phyloP scores from a whole-genome alignment of 176 grass and related monocot genomes.

The Triticum dicoccoides region DNA sequence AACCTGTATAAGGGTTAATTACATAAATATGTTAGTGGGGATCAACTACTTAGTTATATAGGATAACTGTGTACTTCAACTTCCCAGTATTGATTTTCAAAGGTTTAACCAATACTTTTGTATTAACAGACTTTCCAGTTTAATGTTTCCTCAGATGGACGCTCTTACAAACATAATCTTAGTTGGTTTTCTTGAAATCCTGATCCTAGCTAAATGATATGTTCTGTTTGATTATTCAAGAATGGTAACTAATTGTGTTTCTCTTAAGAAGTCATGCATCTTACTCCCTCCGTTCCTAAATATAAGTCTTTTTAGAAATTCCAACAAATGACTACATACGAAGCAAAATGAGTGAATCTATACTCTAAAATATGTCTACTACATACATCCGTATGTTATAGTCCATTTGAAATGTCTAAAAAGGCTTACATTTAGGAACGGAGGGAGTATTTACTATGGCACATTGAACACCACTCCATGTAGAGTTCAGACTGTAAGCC shows the following conservation, averaged over 20 bases:
- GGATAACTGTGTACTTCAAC: conserved; percentile 3
- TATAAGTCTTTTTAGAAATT: too few species aligned
- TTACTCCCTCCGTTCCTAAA: too few species aligned
- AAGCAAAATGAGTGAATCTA: too few species aligned
- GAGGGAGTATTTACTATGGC: not conserved
- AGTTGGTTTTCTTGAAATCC: not conserved
- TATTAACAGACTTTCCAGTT: not conserved
- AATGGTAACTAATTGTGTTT: not conserved
- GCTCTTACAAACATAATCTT: not conserved
- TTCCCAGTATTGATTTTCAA: conserved; percentile 1
- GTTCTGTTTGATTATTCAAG: conserved; percentile 9
- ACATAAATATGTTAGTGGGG: too few species aligned
- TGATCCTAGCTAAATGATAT: conserved; percentile 1
- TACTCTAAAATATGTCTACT: too few species aligned
- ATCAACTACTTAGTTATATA: too few species aligned
- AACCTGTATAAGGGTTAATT: too few species aligned
- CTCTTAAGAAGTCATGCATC: conserved; percentile 9
- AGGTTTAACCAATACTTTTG: conserved; percentile 4
- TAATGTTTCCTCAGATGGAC: not conserved
- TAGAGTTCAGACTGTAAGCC: not conserved
- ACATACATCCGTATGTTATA: too few species aligned
- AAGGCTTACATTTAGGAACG: too few species aligned
- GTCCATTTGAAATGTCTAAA: too few species aligned
- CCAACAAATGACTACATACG: too few species aligned
- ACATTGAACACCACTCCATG: conserved; percentile 12